Conservation (phyloP, 1,139 yeast genomes). For the Sugiyamaella grinbergsii region DNA sequence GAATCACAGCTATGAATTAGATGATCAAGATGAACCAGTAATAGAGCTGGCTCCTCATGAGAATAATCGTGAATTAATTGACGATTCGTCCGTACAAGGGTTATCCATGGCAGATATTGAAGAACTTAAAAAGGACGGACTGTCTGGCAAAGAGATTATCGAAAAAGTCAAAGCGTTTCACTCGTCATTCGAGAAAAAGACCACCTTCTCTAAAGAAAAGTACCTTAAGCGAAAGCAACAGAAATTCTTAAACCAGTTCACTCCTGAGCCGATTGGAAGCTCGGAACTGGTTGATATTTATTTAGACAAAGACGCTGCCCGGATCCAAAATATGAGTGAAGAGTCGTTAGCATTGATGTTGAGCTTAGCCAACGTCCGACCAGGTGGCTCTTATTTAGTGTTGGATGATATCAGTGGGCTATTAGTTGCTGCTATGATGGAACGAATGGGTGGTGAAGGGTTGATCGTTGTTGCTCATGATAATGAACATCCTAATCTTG, state of each 20-base stretch:
- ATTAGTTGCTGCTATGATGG: slow-evolving; percentile 78
- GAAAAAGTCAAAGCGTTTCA: slow-evolving; percentile 82
- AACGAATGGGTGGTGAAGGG: slow-evolving; percentile 86
- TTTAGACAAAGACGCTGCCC: slow-evolving; percentile 68
- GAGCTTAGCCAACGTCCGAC: slow-evolving; percentile 76
- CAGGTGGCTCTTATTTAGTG: slow-evolving; percentile 86
- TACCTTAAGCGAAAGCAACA: slow-evolving; percentile 88
- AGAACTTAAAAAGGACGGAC: slow-evolving; percentile 59
- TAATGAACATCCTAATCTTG: slow-evolving; percentile 85
- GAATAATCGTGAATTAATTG: slow-evolving; percentile 69
- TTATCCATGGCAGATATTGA: slow-evolving; percentile 78
- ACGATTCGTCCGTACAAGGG: slow-evolving; percentile 78
- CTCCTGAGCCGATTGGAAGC: slow-evolving; percentile 76
- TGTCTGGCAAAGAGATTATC: slow-evolving; percentile 78
- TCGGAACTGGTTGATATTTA: slow-evolving; percentile 74
- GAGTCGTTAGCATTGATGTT: slow-evolving; percentile 79
- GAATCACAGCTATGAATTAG: slow-evolving; percentile 33
- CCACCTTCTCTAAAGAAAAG: slow-evolving; percentile 87
- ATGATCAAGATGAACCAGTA: slow-evolving; percentile 34
- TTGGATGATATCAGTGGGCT: slow-evolving; percentile 93
- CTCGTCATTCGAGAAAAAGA: slow-evolving; percentile 83
- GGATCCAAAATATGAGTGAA: slow-evolving; percentile 79
- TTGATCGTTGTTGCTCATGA: slow-evolving; percentile 79
- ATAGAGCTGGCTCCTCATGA: slow-evolving; percentile 39
- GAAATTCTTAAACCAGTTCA: slow-evolving; percentile 83